A percentile compares a stretch with the other conserved stretches of the same genome.
Conservation (phyloP, 805 yeast genomes). For the Blastobotrys attinorum region DNA sequence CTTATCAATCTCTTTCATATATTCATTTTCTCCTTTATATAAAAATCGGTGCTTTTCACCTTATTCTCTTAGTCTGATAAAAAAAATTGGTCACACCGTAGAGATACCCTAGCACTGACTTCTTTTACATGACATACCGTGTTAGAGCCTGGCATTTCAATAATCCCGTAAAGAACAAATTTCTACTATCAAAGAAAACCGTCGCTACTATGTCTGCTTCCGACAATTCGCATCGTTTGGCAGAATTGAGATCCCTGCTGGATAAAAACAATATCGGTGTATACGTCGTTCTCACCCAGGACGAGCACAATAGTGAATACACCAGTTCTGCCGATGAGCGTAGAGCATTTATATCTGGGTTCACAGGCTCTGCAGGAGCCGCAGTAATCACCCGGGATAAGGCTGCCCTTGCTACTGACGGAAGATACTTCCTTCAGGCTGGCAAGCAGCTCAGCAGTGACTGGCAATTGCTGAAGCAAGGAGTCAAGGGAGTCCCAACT, state of each 20-base stretch:
- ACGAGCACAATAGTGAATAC: constrained; percentile 90
- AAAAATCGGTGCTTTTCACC: too few species aligned
- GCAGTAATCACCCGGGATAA: constrained; percentile 68
- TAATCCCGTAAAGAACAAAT: neutral
- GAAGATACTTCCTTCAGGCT: constrained; percentile 91
- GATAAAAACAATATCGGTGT: constrained; percentile 54
- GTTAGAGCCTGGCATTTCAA: constrained; percentile 13
- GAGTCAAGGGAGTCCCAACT: constrained; percentile 55
- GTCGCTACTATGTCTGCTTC: neutral
- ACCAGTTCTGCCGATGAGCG: constrained; percentile 76
- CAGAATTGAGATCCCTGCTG: constrained; percentile 57
- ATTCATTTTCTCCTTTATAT: too few species aligned
- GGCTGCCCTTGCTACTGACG: constrained; percentile 87
- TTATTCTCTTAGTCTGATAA: too few species aligned
- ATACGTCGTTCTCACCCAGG: constrained; percentile 79
- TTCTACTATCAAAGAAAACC: neutral
- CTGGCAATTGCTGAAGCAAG: constrained; percentile 80
- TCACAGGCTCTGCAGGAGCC: constrained; percentile 89
- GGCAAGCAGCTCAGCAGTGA: constrained; percentile 66
- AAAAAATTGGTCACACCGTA: too few species aligned
- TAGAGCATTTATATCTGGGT: constrained; percentile 71
- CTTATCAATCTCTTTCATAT: too few species aligned
- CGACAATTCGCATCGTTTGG: constrained; percentile 38
- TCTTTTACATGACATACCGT: constrained; percentile 12
- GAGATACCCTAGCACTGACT: too few species aligned